phyloP scores from a whole-genome alignment of 1,284 basidiomycete species.

The Boletus albobrunnescens region DNA sequence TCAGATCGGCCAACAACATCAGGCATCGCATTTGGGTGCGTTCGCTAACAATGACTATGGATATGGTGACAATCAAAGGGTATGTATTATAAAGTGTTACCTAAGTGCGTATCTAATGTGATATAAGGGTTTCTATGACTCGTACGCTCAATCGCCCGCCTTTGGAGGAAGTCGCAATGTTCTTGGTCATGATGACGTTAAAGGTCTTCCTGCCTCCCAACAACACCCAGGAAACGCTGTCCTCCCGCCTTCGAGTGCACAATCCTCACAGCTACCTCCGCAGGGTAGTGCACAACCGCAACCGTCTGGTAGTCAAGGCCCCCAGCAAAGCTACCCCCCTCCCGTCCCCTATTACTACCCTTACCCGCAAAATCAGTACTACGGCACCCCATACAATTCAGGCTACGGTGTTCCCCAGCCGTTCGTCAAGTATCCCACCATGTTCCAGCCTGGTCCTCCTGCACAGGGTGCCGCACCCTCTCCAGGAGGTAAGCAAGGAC shows the following conservation, averaged over 20 bases:
- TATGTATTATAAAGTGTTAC: slow-evolving; percentile 27
- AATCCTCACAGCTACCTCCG: slow-evolving; percentile 53
- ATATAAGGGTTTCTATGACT: slow-evolving; percentile 68
- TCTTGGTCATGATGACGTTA: slow-evolving; percentile 69
- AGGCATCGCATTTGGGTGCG: slow-evolving; percentile 52
- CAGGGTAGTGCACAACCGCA: slow-evolving; percentile 48
- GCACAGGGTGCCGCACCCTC: slow-evolving; percentile 60
- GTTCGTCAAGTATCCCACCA: slow-evolving; percentile 70
- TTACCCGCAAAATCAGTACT: slow-evolving; percentile 71
- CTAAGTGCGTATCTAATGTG: slow-evolving; percentile 13
- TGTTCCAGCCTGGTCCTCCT: slow-evolving; percentile 66
- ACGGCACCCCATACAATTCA: slow-evolving; percentile 66
- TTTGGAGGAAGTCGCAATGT: slow-evolving; percentile 59
- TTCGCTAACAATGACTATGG: slow-evolving; percentile 62
- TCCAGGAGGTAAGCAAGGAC: slow-evolving; percentile 59
- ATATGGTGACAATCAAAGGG: slow-evolving; percentile 61
- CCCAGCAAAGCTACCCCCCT: slow-evolving; percentile 59
- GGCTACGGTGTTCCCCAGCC: slow-evolving; percentile 65
- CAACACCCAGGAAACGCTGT: slow-evolving; percentile 48
- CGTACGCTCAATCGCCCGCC: slow-evolving; percentile 56
- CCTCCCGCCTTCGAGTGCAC: slow-evolving; percentile 49
- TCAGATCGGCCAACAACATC: slow-evolving; percentile 52
- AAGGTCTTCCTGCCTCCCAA: slow-evolving; percentile 56
- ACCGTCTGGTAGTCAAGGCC: slow-evolving; percentile 53
- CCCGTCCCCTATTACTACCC: slow-evolving; percentile 64